A percentile compares a stretch with the other conserved stretches of the same genome.
These are phyloP conservation scores for Herpomyces periplanetae DNA, from an alignment of 2,329 filamentous ascomycete genomes.

Conservation along the genomic window DNA sequence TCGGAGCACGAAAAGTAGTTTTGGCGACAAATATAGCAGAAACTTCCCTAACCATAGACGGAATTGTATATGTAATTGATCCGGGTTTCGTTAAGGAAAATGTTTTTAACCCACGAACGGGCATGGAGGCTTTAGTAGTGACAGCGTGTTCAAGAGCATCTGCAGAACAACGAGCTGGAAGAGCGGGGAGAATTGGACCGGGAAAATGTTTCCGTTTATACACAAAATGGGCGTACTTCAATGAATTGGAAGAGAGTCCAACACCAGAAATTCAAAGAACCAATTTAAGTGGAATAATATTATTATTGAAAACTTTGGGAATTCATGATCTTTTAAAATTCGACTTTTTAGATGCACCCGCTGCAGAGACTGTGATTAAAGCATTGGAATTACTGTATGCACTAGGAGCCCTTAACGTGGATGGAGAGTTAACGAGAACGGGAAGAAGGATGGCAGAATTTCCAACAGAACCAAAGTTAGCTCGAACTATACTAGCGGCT, in stretches of 20 bases:
- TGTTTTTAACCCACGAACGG: constrained; percentile 54
- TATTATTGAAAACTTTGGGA: constrained; percentile 54
- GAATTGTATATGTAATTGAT: constrained; percentile 82
- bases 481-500: constrained; percentile 52
- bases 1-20: constrained; percentile 53
- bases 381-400: constrained; percentile 71
- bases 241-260: constrained; percentile 67
- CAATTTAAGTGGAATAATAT: constrained; percentile 43
- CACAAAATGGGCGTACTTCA: constrained; percentile 71
- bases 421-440: constrained; percentile 54
- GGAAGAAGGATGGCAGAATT: constrained; percentile 87
- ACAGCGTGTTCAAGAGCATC: constrained; percentile 68
- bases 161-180: constrained; percentile 63
- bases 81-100: constrained; percentile 87
- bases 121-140: constrained; percentile 66
- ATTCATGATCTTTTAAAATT: constrained; percentile 79
- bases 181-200: constrained; percentile 60
- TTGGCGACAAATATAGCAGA: constrained; percentile 90
- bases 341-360: constrained; percentile 78
- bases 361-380: constrained; percentile 53
- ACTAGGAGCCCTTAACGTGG: constrained; percentile 51
- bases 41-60: constrained; percentile 75
- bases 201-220: constrained; percentile 81
- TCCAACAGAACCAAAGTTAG: constrained; percentile 61
- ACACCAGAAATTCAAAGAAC: constrained; percentile 74